Base-by-base conservation (phyloP, 2,329 filamentous ascomycete genomes). In the Fusarium sp. region DNA sequence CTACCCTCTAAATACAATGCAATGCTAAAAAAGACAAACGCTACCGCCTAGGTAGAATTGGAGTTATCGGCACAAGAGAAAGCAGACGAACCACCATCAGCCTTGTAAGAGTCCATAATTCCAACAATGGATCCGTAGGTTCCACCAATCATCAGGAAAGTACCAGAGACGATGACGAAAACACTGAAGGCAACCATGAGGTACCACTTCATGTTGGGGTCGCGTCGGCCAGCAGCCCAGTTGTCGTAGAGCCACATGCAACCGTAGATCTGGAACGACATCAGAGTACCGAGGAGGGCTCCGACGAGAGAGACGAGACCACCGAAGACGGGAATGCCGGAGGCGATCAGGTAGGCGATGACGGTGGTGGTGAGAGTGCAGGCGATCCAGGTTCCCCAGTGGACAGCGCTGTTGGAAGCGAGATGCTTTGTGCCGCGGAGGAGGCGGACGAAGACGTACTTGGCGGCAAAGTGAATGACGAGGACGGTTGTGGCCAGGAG, bases 11-110 rank as follows among this genome's bases (percentile, higher is more conserved):
- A 50, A 34, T 65, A 1, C 47, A 45, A 49, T 40, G 30, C 42
- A 30, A 24, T 46, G 40, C 40, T 26, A 38, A 38, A 59, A 38
- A 15, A 52, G 50, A 42, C 32, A 63, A 20, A 21, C 28, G 24
- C 39, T 53, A 14, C 34, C 11, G 6, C 23, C 51, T 32, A 57
- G 19, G 56, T 61, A 17, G 75, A 76, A 56, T 75, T 74, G 4
- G 80, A 82, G 71, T 83, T 83, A 40, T 83, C 80, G 0, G 76
- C 78, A 53, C 80, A 83, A 3, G 79, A 78, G 74, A 79, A 83
- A 0, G 79, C 79, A 3, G 71, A 63, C 7, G 79, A 79, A 1
- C 79, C 80, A 1, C 77, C 78, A 2, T 71, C 70, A 32, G 50
- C 59, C 40, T 74, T 72, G 58, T 82, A 82, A 1, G 73, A 73